Percentiles rank a stretch among this genome's conserved stretches.
phyloP scores from a whole-genome alignment of 495 filamentous ascomycete genomes.

The Neurospora cerealis region DNA sequence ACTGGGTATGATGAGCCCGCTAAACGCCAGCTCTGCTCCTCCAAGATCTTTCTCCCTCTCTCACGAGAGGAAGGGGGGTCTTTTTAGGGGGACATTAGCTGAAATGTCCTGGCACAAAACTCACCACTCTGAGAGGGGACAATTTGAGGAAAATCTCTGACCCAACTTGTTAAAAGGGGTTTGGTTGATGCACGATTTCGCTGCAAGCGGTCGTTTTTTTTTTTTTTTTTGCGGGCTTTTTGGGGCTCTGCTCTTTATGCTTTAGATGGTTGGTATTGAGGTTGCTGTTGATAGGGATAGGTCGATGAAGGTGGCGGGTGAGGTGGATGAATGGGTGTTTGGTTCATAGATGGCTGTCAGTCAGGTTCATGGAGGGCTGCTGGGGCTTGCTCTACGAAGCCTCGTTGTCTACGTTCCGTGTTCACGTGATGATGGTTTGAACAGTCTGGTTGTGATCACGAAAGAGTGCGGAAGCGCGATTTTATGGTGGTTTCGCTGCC shows the following conservation, averaged over 20 bases:
- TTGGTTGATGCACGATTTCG: conserved; percentile 25
- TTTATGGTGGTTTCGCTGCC: not conserved
- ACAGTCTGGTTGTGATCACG: not conserved
- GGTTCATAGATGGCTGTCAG: not conserved
- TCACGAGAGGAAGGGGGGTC: too few relatives aligned
- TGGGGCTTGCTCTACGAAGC: not conserved
- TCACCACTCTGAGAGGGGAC: conserved; percentile 47
- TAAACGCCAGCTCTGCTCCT: conserved; percentile 28
- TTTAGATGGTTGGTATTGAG: not conserved
- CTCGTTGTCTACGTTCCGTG: not conserved
- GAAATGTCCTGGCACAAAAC: conserved; percentile 45
- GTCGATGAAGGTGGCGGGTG: too few relatives aligned
- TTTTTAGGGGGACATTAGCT: conserved; percentile 32
- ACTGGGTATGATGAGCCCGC: conserved; percentile 48
- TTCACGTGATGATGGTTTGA: not conserved
- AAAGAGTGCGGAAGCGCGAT: not conserved
- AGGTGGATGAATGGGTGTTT: not conserved
- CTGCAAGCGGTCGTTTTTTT: conserved; percentile 3
- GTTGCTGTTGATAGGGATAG: too few relatives aligned
- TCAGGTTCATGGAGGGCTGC: not conserved
- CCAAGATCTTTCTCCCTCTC: conserved; percentile 12
- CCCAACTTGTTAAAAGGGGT: conserved; percentile 23
- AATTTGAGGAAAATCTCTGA: conserved; percentile 48
- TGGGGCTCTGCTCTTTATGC: not conserved
- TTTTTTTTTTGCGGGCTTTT: not conserved